phyloP scores from a whole-genome alignment of 2,329 filamentous ascomycete species.

The Elsinoe necatrix region DNA sequence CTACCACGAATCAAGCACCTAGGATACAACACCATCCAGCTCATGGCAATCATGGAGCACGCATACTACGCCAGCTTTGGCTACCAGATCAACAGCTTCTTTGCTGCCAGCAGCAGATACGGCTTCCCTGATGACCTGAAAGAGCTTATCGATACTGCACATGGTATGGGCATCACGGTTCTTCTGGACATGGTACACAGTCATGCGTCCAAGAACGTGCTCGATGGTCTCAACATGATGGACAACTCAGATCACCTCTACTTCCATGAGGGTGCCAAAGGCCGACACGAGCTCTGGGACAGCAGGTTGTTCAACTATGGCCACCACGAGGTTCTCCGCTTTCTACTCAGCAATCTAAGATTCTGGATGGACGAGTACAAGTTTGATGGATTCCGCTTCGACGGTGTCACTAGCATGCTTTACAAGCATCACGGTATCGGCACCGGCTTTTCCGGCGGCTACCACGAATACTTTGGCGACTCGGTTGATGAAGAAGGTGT shows the following conservation, averaged over 20 bases:
- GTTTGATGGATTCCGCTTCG: constrained; percentile 96
- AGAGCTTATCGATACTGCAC: constrained; percentile 90
- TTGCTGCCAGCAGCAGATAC: constrained; percentile 92
- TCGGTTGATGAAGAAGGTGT: constrained; percentile 88
- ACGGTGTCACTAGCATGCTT: constrained; percentile 97
- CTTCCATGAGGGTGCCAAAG: constrained; percentile 81
- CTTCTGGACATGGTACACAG: constrained; percentile 95
- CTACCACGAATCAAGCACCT: constrained; percentile 81
- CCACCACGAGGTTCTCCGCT: constrained; percentile 87
- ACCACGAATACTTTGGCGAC: constrained; percentile 93
- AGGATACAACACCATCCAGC: constrained; percentile 94
- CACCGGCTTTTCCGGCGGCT: constrained; percentile 93
- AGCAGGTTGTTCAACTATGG: constrained; percentile 97
- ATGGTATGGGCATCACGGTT: constrained; percentile 81
- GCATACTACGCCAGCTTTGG: constrained; percentile 99
- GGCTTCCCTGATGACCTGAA: constrained; percentile 90
- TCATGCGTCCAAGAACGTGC: constrained; percentile 93
- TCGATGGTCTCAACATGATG: constrained; percentile 92
- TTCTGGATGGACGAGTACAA: constrained; percentile 99
- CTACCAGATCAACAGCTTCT: constrained; percentile 98
- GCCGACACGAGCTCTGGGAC: constrained; percentile 89
- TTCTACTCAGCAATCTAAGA: constrained; percentile 85
- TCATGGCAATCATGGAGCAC: constrained; percentile 99
- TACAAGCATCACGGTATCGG: constrained; percentile 94
- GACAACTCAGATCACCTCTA: constrained; percentile 93